Conservation (phyloP, 768 basidiomycete genomes). For the Suillus occidentalis region DNA sequence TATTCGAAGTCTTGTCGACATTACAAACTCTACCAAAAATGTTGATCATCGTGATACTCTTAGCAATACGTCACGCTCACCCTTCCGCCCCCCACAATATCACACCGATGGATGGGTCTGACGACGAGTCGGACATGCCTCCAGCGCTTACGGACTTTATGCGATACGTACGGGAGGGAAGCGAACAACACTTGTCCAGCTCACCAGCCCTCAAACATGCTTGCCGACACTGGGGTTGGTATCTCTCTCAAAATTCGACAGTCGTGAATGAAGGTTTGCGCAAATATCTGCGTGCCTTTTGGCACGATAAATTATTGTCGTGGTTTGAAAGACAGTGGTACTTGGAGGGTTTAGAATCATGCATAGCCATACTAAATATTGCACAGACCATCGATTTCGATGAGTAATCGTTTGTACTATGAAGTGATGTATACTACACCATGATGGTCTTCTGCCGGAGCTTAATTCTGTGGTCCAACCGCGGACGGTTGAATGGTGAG, state of each 20-base stretch:
- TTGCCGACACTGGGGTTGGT: neutral
- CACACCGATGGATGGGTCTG: neutral
- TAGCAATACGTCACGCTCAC: neutral
- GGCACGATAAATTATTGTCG: neutral
- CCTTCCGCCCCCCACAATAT: neutral
- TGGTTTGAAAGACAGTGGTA: constrained; percentile 3
- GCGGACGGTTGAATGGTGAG: too few species aligned
- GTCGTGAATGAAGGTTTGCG: neutral
- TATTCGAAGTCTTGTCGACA: neutral
- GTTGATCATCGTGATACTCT: neutral
- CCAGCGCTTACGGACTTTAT: neutral
- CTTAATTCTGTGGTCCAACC: too few species aligned
- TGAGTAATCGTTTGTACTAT: neutral
- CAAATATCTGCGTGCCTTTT: neutral
- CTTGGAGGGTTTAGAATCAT: neutral
- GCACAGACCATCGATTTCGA: neutral
- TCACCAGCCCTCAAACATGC: neutral
- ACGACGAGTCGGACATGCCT: neutral
- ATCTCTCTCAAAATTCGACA: neutral
- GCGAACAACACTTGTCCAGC: neutral
- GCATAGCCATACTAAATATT: neutral
- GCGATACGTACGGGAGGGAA: neutral
- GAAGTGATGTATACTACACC: neutral
- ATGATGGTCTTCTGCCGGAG: too few species aligned
- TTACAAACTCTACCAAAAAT: neutral